Conservation (phyloP, 129 eudicot species). For the Helianthus tuberosus region DNA sequence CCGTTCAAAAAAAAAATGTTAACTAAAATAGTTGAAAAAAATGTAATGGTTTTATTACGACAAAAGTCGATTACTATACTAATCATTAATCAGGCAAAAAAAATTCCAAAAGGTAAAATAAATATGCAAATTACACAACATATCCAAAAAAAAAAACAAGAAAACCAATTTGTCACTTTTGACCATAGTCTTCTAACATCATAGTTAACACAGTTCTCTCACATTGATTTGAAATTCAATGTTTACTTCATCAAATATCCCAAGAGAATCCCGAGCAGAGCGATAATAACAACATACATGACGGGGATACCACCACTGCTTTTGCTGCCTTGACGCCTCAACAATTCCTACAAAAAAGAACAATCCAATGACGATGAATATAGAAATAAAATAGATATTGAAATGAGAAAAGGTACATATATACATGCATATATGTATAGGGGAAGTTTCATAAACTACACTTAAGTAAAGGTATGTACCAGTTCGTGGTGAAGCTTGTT, state of each 20-base stretch:
- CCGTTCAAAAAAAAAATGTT: too few species aligned
- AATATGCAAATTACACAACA: conserved; percentile 31
- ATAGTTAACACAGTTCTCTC: conserved; percentile 41
- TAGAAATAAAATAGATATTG: neutral
- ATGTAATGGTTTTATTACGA: neutral
- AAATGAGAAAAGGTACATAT: too few species aligned
- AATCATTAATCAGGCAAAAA: neutral
- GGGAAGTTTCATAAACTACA: neutral
- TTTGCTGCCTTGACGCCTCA: conserved; percentile 64
- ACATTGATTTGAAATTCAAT: neutral
- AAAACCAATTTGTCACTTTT: conserved; percentile 18
- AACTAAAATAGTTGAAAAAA: too few species aligned
- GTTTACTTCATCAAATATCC: conserved; percentile 71
- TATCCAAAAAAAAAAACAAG: neutral
- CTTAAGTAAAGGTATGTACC: conserved; percentile 41
- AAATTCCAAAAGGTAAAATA: neutral
- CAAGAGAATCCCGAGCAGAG: conserved; percentile 64
- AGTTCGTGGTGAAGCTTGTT: conserved; percentile 81
- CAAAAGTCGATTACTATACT: neutral
- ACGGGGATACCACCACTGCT: conserved; percentile 59
- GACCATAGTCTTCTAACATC: conserved; percentile 38
- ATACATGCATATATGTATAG: too few species aligned
- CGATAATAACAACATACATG: conserved; percentile 56
- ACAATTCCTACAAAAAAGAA: conserved; percentile 52
- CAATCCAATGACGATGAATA: neutral